phyloP scores from a whole-genome alignment of 2,329 filamentous ascomycete genomes.

The Cladosporium velox region DNA sequence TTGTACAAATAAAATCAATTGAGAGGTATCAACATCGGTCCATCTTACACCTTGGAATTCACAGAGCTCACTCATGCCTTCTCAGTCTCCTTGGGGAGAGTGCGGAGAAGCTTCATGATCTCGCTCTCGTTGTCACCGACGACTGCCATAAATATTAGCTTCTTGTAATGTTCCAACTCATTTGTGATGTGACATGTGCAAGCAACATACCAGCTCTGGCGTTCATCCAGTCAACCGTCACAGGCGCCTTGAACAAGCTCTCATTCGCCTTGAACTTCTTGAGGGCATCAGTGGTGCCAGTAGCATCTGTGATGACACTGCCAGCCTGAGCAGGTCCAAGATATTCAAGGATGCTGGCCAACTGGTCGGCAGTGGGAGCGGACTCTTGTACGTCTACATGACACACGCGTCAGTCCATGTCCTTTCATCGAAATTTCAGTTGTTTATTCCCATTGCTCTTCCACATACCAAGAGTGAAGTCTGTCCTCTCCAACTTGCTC shows the following conservation, averaged over 20 bases:
- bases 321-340: constrained; percentile 63
- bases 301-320: constrained; percentile 74
- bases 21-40: constrained; percentile 17
- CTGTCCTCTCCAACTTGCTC: constrained; percentile 59
- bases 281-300: constrained; percentile 73
- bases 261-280: constrained; percentile 72
- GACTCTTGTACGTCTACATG: constrained; percentile 70
- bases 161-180: background rate
- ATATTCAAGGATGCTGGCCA: constrained; percentile 82
- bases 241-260: constrained; percentile 70
- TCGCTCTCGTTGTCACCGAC: constrained; percentile 81
- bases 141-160: constrained; percentile 42
- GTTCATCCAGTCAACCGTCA: constrained; percentile 94
- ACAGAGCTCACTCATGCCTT: constrained; percentile 25
- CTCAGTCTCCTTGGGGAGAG: constrained; percentile 46
- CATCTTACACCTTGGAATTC: constrained; percentile 4
- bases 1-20: constrained; percentile 14
- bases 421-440: background rate
- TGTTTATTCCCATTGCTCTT: background rate
- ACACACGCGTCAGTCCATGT: background rate
- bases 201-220: constrained; percentile 66
- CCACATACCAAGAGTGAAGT: constrained; percentile 70
- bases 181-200: background rate
- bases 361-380: constrained; percentile 77
- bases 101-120: constrained; percentile 69